Evolutionary conservation across 441 rosid species (phyloP), one percentile per base, ranked within the genome.

Genomic region (Populus hybrid): DNA sequence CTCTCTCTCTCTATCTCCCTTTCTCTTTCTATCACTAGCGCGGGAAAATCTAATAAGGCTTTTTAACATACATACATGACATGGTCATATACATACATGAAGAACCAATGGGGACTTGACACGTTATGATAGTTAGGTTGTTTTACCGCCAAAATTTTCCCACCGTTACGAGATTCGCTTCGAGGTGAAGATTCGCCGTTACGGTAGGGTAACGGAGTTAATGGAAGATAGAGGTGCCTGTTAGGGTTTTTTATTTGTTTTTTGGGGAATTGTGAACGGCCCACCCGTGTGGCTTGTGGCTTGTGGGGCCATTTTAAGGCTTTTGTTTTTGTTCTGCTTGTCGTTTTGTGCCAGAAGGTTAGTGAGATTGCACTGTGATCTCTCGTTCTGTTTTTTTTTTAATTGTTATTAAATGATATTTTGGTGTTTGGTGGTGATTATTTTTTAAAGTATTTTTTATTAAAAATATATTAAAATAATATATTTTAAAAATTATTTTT

Each of bases 41-140:
- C 95, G 97, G 97, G 97, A 92, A 92, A 92, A 88, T 78, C 80
- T 82, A 83, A 67, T 75, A 79, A 76, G 71, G 75, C 46, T 26
- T 71, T 28, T 65, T 72, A 75, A 74, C 77, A 73, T 75, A 76
- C 77, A 79, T 80, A 72, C 83, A 76, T 84, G 79, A 61, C 78
- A 77, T 81, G 42, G 59, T 69, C 6, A 26, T 63, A 74, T 32
- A 67, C 78, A 85, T 86, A 21, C 82, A 36, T 80, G n/a, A 19
- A 0, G 0, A 9, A 0, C 93, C 87, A 91, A 26, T 89, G 1
- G 14, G 0, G 2, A 0, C 0, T 3, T 18, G 88, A 75, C 92
- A 86, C 94, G 92, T 87, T 75, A 67, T 9, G 6, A 0, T 0
- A 6, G 57, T 73, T 61, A 46, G 82, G 80, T 76, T 40, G 8